Conservation (phyloP, 768 basidiomycete genomes). For the Neoboletus subvelutipes region DNA sequence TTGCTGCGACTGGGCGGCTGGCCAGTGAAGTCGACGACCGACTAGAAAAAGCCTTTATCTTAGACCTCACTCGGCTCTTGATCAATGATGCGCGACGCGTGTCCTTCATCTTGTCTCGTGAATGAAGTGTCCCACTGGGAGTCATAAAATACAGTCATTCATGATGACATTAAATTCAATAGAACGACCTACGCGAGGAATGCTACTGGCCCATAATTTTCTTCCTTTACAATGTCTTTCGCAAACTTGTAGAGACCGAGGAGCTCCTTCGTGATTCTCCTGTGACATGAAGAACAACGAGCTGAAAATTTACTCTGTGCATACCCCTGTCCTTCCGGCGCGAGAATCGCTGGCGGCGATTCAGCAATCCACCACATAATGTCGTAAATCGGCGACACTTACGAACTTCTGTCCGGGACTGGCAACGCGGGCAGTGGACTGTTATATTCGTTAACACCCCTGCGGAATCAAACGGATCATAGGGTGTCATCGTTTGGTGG, state of each 20-base stretch:
- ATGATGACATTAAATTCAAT: not conserved
- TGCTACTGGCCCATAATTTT: not conserved
- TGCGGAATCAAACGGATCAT: slow-evolving; percentile 29
- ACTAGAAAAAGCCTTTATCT: not conserved
- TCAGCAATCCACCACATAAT: too few relatives aligned
- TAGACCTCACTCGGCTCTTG: slow-evolving; percentile 13
- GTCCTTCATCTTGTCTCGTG: slow-evolving; percentile 21
- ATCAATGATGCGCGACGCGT: slow-evolving; percentile 21
- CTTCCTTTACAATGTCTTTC: slow-evolving; percentile 30
- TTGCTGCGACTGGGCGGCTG: not conserved
- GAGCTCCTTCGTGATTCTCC: slow-evolving; percentile 38
- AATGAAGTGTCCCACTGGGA: slow-evolving; percentile 35
- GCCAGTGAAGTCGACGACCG: not conserved
- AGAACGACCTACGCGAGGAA: slow-evolving; percentile 33
- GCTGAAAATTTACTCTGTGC: slow-evolving; percentile 41
- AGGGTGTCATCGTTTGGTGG: not conserved
- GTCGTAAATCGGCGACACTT: slow-evolving; percentile 1
- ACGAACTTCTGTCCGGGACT: slow-evolving; percentile 20
- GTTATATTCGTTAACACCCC: slow-evolving; percentile 14
- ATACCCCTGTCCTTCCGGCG: slow-evolving; percentile 42
- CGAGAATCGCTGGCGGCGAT: slow-evolving; percentile 37
- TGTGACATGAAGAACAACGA: slow-evolving; percentile 36
- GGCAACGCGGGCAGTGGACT: slow-evolving; percentile 33
- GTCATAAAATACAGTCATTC: not conserved
- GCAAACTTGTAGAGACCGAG: slow-evolving; percentile 42